Base-by-base conservation (phyloP, 2,329 filamentous ascomycete genomes). In the Cyclaneusma minus region DNA sequence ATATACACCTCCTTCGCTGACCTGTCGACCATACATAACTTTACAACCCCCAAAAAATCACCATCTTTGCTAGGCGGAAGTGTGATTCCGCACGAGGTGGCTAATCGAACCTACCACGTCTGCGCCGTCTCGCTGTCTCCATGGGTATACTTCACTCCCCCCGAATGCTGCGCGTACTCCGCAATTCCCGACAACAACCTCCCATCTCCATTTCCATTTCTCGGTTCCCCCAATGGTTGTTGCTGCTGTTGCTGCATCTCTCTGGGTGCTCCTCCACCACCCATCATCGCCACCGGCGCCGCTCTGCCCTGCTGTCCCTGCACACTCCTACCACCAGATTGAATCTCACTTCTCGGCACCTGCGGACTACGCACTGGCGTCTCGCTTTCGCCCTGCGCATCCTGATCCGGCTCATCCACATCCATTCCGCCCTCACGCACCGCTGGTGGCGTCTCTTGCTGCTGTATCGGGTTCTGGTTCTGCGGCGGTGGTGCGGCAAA, bases 401-500 rank as follows among this genome's bases (percentile, higher is more conserved):
- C 32, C 21, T 35, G 34, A 5, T 28, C 35, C 15, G 43, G 38
- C 22, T 28, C 28, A 20, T 27, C 31, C 10, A 27, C 20, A 14
- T 30, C 31, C 31, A 33, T 33, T 8, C 24, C 31, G 3, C 20
- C 28, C 12, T 24, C 29, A 11, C 16, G 13, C n/a, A 24, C 21
- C 11, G 50, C 54, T n/a, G 36, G 29, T 16, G 35, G 28, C 22
- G 27, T 36, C 21, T 38, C 37, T 13, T 41, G 35, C 10, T 42
- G 38, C 16, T 15, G 17, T 13, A 23, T 35, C 34, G 3, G 35
- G 38, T 25, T 41, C 38, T 9, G 31, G 29, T 40, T 22, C 35
- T 34, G 19, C 25, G 5, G 9, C 11, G 6, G 25, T 20, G 29
- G 26, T 4, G 30, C 18, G 9, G 34, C 30, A 12, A 38, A 38